A percentile compares a stretch with the other conserved stretches of the same genome.
phyloP scores from a whole-genome alignment of 805 yeast genomes.

The Ogataea pini region DNA sequence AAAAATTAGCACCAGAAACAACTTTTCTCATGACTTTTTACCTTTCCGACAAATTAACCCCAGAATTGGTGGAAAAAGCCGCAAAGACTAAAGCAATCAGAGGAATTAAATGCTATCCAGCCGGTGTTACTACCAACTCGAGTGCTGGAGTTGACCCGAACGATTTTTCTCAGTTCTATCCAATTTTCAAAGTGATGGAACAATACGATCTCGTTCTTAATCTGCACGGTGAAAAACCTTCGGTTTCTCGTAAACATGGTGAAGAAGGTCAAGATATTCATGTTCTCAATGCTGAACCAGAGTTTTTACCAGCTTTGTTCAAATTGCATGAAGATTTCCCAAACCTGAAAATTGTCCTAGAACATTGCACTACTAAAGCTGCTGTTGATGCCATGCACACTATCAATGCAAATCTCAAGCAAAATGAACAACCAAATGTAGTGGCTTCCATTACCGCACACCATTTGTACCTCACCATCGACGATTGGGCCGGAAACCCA shows the following conservation, averaged over 20 bases:
- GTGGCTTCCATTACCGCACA: slow-evolving; percentile 97
- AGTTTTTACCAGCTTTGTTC: slow-evolving; percentile 83
- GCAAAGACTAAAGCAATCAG: slow-evolving; percentile 65
- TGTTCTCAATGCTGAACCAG: slow-evolving; percentile 91
- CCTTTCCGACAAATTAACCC: slow-evolving; percentile 74
- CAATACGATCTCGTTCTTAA: slow-evolving; percentile 75
- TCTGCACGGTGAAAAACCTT: slow-evolving; percentile 94
- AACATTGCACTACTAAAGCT: slow-evolving; percentile 91
- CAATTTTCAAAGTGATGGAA: slow-evolving; percentile 87
- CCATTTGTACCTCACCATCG: slow-evolving; percentile 84
- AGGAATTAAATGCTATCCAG: slow-evolving; percentile 97
- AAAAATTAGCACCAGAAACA: slow-evolving; percentile 72
- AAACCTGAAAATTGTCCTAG: slow-evolving; percentile 78
- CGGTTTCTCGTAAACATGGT: slow-evolving; percentile 34
- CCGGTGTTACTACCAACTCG: slow-evolving; percentile 99
- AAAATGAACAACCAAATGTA: slow-evolving; percentile 50
- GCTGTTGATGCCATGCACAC: slow-evolving; percentile 77
- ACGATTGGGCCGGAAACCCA: slow-evolving; percentile 96
- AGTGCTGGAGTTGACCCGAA: slow-evolving; percentile 89
- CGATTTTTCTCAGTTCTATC: slow-evolving; percentile 85
- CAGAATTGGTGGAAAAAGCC: slow-evolving; percentile 80
- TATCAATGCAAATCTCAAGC: slow-evolving; percentile 50
- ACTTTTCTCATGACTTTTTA: slow-evolving; percentile 92
- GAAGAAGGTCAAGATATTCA: slow-evolving; percentile 67
- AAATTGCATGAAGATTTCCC: slow-evolving; percentile 85